phyloP scores from a whole-genome alignment of 768 basidiomycete species.

The Russula sp. region DNA sequence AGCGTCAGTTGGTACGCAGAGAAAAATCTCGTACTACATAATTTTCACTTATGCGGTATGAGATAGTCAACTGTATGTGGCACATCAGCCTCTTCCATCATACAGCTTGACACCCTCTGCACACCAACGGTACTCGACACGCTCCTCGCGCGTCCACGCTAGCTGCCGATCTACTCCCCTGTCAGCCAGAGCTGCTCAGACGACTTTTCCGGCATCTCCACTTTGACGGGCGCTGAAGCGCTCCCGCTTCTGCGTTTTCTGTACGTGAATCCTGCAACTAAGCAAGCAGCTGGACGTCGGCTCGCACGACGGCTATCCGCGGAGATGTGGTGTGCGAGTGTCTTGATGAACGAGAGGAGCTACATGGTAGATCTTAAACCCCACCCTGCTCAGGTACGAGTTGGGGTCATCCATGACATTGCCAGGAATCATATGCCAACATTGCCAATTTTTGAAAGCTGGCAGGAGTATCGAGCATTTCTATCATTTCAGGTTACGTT shows the following conservation, averaged over 20 bases:
- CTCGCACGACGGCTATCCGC: conserved; percentile 74
- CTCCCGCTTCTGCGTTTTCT: conserved; percentile 61
- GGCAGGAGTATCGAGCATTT: not conserved
- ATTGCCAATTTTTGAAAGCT: not conserved
- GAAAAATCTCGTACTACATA: too few species aligned
- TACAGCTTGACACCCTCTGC: conserved; percentile 51
- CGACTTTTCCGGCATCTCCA: conserved; percentile 44
- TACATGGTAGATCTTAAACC: conserved; percentile 69
- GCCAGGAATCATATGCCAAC: not conserved
- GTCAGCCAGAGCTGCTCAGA: conserved; percentile 50
- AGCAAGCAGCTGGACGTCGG: conserved; percentile 44
- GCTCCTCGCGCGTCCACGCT: conserved; percentile 35
- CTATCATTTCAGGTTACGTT: conserved; percentile 1
- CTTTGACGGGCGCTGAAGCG: conserved; percentile 50
- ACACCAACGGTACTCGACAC: conserved; percentile 38
- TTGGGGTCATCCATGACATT: not conserved
- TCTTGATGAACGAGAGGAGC: conserved; percentile 63
- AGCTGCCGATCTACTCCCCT: conserved; percentile 1
- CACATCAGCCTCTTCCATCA: conserved; percentile 47
- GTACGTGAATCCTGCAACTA: conserved; percentile 36
- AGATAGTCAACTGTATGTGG: too few species aligned
- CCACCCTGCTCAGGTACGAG: conserved; percentile 26
- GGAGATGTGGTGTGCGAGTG: conserved; percentile 50
- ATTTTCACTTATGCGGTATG: too few species aligned
- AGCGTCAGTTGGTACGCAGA: too few species aligned